phyloP scores from a whole-genome alignment of 805 yeast species.

The Cyberlindnera euphorbiae region DNA sequence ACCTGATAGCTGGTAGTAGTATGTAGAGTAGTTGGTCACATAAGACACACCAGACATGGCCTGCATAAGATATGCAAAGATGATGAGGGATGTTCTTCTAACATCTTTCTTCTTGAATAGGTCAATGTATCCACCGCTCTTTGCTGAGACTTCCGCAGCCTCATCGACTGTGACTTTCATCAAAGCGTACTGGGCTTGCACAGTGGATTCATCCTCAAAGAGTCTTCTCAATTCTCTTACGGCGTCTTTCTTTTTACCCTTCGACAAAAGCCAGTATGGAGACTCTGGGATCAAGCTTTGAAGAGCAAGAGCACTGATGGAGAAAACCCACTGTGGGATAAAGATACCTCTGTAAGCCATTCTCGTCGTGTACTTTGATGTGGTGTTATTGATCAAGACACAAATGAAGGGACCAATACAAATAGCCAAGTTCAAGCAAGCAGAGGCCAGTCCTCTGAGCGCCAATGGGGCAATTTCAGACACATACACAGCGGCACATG shows the following conservation, averaged over 20 bases:
- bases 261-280: conserved; percentile 38
- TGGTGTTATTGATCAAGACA: conserved; percentile 26
- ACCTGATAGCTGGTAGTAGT: conserved; percentile 44
- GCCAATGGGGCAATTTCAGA: conserved; percentile 38
- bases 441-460: conserved; percentile 31
- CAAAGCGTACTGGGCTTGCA: conserved; percentile 29
- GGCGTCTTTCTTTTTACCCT: conserved; percentile 32
- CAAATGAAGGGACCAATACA: conserved; percentile 37
- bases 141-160: conserved; percentile 22
- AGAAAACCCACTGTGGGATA: conserved; percentile 19
- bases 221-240: conserved; percentile 25
- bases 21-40: conserved; percentile 41
- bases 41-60: conserved; percentile 42
- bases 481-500: conserved; percentile 34
- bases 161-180: conserved; percentile 28
- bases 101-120: conserved; percentile 39
- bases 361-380: conserved; percentile 15
- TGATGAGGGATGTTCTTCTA: conserved; percentile 35
- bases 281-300: conserved; percentile 38
- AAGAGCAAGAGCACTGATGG: conserved; percentile 23
- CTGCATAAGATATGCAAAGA: conserved; percentile 36
- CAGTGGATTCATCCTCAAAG: conserved; percentile 12
- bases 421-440: conserved; percentile 34
- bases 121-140: conserved; percentile 32
- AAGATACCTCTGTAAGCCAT: conserved; percentile 36